Percentiles rank a stretch among this genome's conserved stretches.
These are phyloP conservation scores for Ceratocystiopsis brevicomis DNA, from an alignment of 2,329 filamentous ascomycete species.

Conservation along the genomic window DNA sequence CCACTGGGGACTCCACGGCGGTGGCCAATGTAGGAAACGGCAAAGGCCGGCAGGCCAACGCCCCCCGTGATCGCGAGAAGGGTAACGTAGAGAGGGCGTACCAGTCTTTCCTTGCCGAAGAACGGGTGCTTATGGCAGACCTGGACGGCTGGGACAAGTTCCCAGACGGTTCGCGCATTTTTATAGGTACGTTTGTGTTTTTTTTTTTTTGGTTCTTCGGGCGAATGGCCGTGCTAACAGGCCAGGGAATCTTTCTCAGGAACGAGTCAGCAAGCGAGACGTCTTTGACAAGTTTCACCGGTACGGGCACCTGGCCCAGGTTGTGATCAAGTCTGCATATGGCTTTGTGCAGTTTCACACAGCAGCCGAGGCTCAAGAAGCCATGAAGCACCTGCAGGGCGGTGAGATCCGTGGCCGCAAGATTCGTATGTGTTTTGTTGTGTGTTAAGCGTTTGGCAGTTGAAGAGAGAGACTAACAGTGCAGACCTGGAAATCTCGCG, in stretches of 20 bases:
- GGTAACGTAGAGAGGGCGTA: conserved; percentile 34
- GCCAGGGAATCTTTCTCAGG: conserved; percentile 81
- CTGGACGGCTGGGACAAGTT: conserved; percentile 61
- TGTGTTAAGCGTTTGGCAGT: background rate
- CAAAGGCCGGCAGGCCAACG: background rate
- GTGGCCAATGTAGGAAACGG: background rate
- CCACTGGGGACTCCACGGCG: background rate
- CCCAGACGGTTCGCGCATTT: conserved; percentile 56
- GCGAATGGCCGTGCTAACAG: conserved; percentile 5
- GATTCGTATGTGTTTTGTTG: conserved; percentile 49
- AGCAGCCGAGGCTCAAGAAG: conserved; percentile 50
- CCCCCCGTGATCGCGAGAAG: conserved; percentile 2
- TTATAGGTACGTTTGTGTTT: conserved; percentile 44
- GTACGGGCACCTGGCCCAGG: conserved; percentile 76
- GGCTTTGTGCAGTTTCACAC: conserved; percentile 92
- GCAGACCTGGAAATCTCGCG: conserved; percentile 80
- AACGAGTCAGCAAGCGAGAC: conserved; percentile 83
- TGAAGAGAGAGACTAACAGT: no score
- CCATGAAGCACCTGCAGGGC: conserved; percentile 63
- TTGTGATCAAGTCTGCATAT: conserved; percentile 90
- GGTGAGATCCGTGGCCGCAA: conserved; percentile 70
- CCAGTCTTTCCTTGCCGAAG: conserved; percentile 53
- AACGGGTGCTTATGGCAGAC: conserved; percentile 56
- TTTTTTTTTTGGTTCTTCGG: conserved; percentile 10
- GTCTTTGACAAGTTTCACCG: conserved; percentile 79